A percentile compares a stretch with the other conserved stretches of the same genome.
These are phyloP conservation scores for Podaxis mareebaensis DNA, from an alignment of 768 basidiomycete genomes.

Conservation along the genomic window DNA sequence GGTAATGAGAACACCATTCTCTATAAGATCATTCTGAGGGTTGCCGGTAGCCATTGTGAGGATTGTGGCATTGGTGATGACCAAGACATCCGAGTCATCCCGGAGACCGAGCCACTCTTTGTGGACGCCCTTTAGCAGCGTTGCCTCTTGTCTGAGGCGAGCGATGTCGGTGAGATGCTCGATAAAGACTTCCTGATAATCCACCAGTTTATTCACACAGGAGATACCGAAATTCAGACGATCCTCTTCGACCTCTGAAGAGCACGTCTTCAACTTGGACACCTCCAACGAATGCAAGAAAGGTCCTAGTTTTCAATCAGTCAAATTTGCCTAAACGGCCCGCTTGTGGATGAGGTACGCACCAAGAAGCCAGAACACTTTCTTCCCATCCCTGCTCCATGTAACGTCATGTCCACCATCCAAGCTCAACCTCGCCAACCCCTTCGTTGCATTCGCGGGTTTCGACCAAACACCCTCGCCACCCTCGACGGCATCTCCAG, in stretches of 20 bases:
- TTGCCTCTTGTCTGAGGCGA: constrained; percentile 57
- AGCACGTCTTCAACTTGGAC: constrained; percentile 50
- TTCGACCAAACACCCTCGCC: constrained; percentile 63
- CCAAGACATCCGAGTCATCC: constrained; percentile 45
- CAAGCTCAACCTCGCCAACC: constrained; percentile 61
- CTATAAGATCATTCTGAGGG: constrained; percentile 47
- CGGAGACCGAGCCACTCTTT: constrained; percentile 21
- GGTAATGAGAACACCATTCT: constrained; percentile 51
- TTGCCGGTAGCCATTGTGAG: constrained; percentile 67
- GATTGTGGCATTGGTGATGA: constrained; percentile 68
- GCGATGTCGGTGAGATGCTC: constrained; percentile 62
- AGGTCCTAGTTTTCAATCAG: constrained; percentile 42
- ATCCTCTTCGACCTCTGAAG: constrained; percentile 49
- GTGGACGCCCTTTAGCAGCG: constrained; percentile 18
- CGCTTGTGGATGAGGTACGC: constrained; percentile 17
- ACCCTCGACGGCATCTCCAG: constrained; percentile 39
- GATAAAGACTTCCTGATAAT: constrained; percentile 58
- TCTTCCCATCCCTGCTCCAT: constrained; percentile 63
- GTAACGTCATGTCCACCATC: constrained; percentile 75
- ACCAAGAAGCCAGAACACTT: constrained; percentile 77
- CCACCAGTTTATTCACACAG: constrained; percentile 58
- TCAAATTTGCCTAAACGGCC: background rate
- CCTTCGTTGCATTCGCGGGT: constrained; percentile 64
- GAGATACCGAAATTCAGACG: constrained; percentile 56
- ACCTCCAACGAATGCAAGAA: constrained; percentile 65